These are phyloP conservation scores for Acanthamoeba lenticulata DNA, from an alignment of 208 protist species.

Conservation along the genomic window DNA sequence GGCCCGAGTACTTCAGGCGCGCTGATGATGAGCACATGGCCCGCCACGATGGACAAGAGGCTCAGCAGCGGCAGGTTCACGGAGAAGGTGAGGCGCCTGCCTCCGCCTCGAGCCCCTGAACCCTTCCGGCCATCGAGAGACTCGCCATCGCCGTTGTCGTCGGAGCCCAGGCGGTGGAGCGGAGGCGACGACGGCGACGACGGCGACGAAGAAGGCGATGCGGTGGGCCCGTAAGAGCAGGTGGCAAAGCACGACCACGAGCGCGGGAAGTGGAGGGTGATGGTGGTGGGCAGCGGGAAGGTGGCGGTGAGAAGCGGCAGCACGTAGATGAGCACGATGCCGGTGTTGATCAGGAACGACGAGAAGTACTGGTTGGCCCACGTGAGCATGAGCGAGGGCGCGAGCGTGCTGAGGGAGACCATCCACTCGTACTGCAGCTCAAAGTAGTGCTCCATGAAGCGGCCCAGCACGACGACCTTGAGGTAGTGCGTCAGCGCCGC, in stretches of 20 bases:
- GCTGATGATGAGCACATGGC: slow-evolving; percentile 21
- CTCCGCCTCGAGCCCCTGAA: no score
- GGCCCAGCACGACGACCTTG: neutral
- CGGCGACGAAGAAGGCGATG: neutral
- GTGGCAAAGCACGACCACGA: neutral
- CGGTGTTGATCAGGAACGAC: slow-evolving; percentile 55
- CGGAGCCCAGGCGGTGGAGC: neutral
- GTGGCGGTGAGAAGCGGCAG: slow-evolving; percentile 38
- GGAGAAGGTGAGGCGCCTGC: neutral
- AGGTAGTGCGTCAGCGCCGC: neutral
- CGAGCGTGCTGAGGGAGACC: slow-evolving; percentile 21
- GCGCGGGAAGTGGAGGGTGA: slow-evolving; percentile 6
- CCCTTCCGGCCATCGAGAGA: neutral
- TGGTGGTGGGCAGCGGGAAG: slow-evolving; percentile 1
- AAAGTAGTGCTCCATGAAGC: slow-evolving; percentile 41
- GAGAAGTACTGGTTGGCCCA: slow-evolving; percentile 66
- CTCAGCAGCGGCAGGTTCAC: slow-evolving; percentile 51
- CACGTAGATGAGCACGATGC: slow-evolving; percentile 61
- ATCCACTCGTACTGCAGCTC: slow-evolving; percentile 58
- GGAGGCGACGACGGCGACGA: neutral
- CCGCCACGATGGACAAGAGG: slow-evolving; percentile 19
- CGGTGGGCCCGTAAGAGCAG: neutral
- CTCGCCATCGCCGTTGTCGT: neutral
- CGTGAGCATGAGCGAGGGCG: slow-evolving; percentile 32
- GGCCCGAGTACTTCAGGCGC: slow-evolving; percentile 14